These are phyloP conservation scores for Clitoria ternatea DNA, from an alignment of 306 rosid genomes.

Conservation along the genomic window DNA sequence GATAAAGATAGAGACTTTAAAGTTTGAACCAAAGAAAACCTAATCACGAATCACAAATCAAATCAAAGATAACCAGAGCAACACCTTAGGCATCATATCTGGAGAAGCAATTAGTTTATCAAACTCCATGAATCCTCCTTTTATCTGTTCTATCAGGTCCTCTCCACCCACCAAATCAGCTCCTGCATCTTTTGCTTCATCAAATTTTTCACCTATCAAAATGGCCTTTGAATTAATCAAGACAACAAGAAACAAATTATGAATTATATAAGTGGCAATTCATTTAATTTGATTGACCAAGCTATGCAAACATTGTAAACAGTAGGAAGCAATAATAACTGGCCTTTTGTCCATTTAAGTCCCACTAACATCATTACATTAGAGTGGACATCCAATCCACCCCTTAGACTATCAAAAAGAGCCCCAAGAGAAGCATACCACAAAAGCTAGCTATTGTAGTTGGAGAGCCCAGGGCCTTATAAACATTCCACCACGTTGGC, in stretches of 20 bases:
- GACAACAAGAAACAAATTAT: slow-evolving; percentile 7
- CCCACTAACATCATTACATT: background rate
- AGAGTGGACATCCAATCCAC: background rate
- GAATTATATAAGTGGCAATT: background rate
- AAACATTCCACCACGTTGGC: too few species aligned
- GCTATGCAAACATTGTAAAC: background rate
- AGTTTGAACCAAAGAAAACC: background rate
- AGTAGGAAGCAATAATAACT: background rate
- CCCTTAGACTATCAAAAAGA: too few species aligned
- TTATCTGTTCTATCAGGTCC: slow-evolving; percentile 95
- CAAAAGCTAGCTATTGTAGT: too few species aligned
- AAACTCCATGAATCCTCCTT: slow-evolving; percentile 98
- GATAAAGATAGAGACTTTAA: too few species aligned
- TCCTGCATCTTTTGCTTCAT: slow-evolving; percentile 95
- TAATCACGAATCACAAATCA: slow-evolving; percentile 8
- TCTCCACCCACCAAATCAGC: slow-evolving; percentile 99
- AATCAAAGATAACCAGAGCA: slow-evolving; percentile 31
- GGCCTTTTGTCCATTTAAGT: background rate
- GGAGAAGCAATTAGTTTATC: slow-evolving; percentile 99
- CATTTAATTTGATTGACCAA: background rate
- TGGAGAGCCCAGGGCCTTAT: too few species aligned
- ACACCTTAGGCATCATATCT: slow-evolving; percentile 99
- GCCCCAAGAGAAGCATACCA: too few species aligned
- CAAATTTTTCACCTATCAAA: slow-evolving; percentile 80
- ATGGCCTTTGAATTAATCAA: slow-evolving; percentile 14